Conservation (phyloP, 2,329 filamentous ascomycete species). For the Aspergillus awamori region DNA sequence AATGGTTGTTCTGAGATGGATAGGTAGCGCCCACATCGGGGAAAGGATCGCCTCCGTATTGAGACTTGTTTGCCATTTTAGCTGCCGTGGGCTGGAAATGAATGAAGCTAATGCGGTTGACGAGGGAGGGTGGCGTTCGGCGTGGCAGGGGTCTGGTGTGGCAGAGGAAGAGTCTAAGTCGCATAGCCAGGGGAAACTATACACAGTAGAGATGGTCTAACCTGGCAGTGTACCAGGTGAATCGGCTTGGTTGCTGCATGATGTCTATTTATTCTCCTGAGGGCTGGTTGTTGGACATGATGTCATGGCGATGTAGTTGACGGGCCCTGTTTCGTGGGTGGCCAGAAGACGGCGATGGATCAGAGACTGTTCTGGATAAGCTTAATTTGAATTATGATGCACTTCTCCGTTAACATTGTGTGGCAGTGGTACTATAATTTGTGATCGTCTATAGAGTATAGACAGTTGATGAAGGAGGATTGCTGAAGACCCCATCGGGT, state of each 20-base stretch:
- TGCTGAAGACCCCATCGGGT: too few species aligned
- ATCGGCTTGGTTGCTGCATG: too few species aligned
- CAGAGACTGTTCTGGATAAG: neutral
- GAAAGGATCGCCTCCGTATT: neutral
- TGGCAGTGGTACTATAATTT: too few species aligned
- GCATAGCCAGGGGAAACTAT: neutral
- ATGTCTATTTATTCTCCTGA: neutral
- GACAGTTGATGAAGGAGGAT: neutral
- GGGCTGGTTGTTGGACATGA: slow-evolving; percentile 10
- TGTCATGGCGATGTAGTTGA: slow-evolving; percentile 19
- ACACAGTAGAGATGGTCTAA: neutral
- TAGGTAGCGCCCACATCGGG: slow-evolving; percentile 1
- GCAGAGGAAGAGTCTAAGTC: neutral
- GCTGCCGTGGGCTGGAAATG: neutral
- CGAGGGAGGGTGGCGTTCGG: neutral
- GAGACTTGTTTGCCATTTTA: neutral
- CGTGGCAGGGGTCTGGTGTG: neutral
- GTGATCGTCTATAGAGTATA: neutral
- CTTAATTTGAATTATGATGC: neutral
- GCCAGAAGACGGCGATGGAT: neutral
- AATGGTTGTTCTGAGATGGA: neutral
- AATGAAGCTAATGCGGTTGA: neutral
- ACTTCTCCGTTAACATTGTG: too few species aligned
- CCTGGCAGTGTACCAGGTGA: neutral
- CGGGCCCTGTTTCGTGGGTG: neutral